Evolutionary conservation across 2,329 filamentous ascomycete species (phyloP), one percentile per base, ranked within the genome.

Genomic region (Orbilia ellipsospora): DNA sequence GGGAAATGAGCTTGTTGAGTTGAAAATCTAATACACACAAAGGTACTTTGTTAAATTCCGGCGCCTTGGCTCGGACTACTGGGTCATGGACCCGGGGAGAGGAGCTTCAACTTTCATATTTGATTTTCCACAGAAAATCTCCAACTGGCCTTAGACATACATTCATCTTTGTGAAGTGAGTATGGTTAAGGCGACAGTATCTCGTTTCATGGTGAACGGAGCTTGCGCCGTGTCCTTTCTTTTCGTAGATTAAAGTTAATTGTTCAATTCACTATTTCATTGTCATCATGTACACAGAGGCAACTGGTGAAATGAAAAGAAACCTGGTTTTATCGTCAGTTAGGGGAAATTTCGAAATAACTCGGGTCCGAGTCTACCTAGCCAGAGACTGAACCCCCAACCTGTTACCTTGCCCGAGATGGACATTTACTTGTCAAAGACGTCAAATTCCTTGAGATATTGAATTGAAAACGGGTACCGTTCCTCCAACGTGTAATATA

Each of bases 401-500:
- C 10, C 10, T 36, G 36, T 51, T 68, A 36, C 48, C 55, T 73
- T 67, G 55, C 45, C 55, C 23, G 42, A 66, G 61, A 54, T 61
- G 26, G 68, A 65, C 36, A 45, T 64, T 50, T 61, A 56, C 62
- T 48, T 40, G 45, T 55, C 69, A 31, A 67, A 62, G 69, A 31
- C 62, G 57, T 73, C 50, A 44, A 73, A 62, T 67, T 74, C 57
- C 70, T 63, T 23, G 44, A 28, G 20, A 51, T 62, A 51, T 59
- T 51, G 59, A 42, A 52, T 59, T 57, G 52, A 74, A 66, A 74
- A 64, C 63, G 57, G 70, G 57, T 64, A 68, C 63, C 64, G 70
- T 68, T 68, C 57, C 59, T 64, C 68, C 20, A 67, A 74, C 63
- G 63, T 74, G 70, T 68, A 73, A 66, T 73, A 62, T 66, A 62